A percentile compares a stretch with the other conserved stretches of the same genome.
These are phyloP conservation scores for Diaporthe caulivora DNA, from an alignment of 2,329 filamentous ascomycete species.

Conservation along the genomic window DNA sequence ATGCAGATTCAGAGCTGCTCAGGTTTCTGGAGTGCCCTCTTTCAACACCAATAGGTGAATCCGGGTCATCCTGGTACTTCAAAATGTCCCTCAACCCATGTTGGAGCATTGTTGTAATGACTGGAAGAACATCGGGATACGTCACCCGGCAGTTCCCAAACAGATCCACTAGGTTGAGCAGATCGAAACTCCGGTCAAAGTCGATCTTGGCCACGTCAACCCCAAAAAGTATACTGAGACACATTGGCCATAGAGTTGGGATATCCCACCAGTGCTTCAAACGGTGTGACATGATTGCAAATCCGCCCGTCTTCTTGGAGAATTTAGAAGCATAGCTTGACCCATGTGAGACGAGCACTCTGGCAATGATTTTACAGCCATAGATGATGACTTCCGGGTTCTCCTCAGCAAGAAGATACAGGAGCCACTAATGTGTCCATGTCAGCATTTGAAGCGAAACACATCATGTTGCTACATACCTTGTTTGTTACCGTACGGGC, in stretches of 20 bases:
- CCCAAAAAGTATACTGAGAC: slow-evolving; percentile 90
- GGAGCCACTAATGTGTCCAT: slow-evolving; percentile 75
- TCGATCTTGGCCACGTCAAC: slow-evolving; percentile 82
- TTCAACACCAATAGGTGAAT: slow-evolving; percentile 59
- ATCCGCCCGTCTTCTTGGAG: slow-evolving; percentile 84
- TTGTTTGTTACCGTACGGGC: slow-evolving; percentile 96
- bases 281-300: slow-evolving; percentile 84
- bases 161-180: slow-evolving; percentile 78
- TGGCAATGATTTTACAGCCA: slow-evolving; percentile 84
- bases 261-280: slow-evolving; percentile 91
- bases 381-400: slow-evolving; percentile 86
- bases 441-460: neutral
- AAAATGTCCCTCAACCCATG: slow-evolving; percentile 81
- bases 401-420: slow-evolving; percentile 90
- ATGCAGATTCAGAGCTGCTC: slow-evolving; percentile 43
- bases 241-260: slow-evolving; percentile 86
- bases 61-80: slow-evolving; percentile 70
- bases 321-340: slow-evolving; percentile 88
- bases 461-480: slow-evolving; percentile 60
- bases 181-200: slow-evolving; percentile 79
- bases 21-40: slow-evolving; percentile 42
- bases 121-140: slow-evolving; percentile 82
- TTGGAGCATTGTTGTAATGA: slow-evolving; percentile 89
- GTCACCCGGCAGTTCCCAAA: slow-evolving; percentile 76
- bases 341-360: slow-evolving; percentile 86